phyloP scores from a whole-genome alignment of 2,329 filamentous ascomycete species.

The Lasiodiplodia citricola region DNA sequence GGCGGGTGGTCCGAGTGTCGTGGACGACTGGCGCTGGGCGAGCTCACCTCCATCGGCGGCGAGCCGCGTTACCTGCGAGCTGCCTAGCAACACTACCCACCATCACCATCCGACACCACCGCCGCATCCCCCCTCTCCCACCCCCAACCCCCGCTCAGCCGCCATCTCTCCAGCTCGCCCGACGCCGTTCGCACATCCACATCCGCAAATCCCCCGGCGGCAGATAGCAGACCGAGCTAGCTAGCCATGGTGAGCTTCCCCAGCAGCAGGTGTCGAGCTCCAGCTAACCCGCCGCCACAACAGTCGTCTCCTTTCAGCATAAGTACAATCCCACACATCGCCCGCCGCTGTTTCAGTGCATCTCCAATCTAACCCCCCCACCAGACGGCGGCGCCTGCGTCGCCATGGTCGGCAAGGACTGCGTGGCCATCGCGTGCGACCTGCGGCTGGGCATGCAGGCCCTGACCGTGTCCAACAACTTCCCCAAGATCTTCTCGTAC shows the following conservation, averaged over 20 bases:
- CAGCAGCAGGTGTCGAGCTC: conserved; percentile 23
- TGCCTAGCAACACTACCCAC: conserved; percentile 23
- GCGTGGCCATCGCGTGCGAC: conserved; percentile 98
- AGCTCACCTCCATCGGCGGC: conserved; percentile 19
- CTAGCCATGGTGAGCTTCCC: conserved; percentile 45
- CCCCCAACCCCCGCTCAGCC: conserved; percentile 19
- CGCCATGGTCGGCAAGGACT: conserved; percentile 99
- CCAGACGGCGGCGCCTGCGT: conserved; percentile 91
- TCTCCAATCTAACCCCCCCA: conserved; percentile 27
- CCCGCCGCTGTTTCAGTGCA: conserved; percentile 22
- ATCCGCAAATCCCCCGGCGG: not conserved
- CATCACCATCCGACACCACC: conserved; percentile 28
- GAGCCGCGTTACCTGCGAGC: conserved; percentile 23
- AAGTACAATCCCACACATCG: conserved; percentile 65
- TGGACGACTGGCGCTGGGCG: not conserved
- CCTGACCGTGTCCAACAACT: conserved; percentile 98
- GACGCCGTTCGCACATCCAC: not conserved
- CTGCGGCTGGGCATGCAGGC: conserved; percentile 96
- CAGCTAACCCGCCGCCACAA: conserved; percentile 37
- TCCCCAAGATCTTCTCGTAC: conserved; percentile 99
- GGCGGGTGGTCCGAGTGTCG: conserved; percentile 13
- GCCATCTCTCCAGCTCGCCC: conserved; percentile 5
- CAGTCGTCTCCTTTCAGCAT: conserved; percentile 94
- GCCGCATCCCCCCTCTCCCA: conserved; percentile 27
- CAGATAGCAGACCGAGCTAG: conserved; percentile 27